phyloP scores from a whole-genome alignment of 2,329 filamentous ascomycete genomes.

The Diplodia corticola region DNA sequence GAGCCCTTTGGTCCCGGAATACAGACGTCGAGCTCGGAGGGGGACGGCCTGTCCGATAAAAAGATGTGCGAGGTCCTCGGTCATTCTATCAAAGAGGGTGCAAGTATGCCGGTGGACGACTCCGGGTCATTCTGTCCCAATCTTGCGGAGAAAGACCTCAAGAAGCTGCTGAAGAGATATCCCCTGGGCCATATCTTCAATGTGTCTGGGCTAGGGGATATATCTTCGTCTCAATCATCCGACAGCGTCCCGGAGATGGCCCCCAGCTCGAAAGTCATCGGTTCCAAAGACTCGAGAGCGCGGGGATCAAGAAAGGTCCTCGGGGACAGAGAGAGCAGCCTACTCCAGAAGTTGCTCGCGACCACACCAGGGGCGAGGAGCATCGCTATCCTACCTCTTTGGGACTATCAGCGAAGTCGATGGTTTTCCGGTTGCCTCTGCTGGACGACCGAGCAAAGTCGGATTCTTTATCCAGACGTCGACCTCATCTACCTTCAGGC shows the following conservation, averaged over 20 bases:
- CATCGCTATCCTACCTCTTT: conserved; percentile 42
- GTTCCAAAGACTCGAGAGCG: neutral
- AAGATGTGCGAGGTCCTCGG: conserved; percentile 32
- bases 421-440: conserved; percentile 43
- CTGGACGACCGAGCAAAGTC: conserved; percentile 40
- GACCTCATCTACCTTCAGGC: conserved; percentile 42
- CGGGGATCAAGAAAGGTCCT: no score
- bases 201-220: conserved; percentile 30
- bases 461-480: conserved; percentile 40
- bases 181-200: conserved; percentile 43
- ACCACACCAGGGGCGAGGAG: conserved; percentile 37
- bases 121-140: conserved; percentile 12
- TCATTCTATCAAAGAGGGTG: conserved; percentile 21
- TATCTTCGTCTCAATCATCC: neutral
- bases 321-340: neutral
- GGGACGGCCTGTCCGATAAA: neutral
- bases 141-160: conserved; percentile 35
- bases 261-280: neutral
- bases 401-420: conserved; percentile 41
- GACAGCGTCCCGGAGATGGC: neutral
- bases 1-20: neutral
- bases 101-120: conserved; percentile 18
- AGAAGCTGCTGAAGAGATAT: conserved; percentile 37
- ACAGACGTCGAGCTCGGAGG: neutral
- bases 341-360: neutral